phyloP scores from a whole-genome alignment of 2,329 filamentous ascomycete genomes.

The Penicillium paneum region DNA sequence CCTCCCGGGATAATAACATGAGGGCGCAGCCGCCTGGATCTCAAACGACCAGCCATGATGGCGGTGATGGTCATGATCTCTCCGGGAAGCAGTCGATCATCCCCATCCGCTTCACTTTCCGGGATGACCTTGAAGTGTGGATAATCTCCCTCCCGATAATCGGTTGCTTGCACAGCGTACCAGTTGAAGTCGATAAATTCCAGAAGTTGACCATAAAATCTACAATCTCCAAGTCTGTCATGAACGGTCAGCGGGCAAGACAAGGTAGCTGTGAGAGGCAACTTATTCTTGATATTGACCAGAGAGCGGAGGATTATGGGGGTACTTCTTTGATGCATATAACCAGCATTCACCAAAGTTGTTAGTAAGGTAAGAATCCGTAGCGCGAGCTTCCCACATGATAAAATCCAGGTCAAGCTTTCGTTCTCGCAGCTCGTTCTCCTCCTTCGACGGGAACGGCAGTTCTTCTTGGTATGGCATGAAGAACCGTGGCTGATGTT shows the following conservation, averaged over 20 bases:
- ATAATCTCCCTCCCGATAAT: background rate
- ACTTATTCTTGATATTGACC: background rate
- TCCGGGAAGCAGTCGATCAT: background rate
- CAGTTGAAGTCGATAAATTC: background rate
- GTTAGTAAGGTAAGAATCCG: background rate
- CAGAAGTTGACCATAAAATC: background rate
- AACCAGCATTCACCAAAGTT: background rate
- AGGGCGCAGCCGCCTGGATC: background rate
- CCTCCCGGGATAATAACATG: background rate
- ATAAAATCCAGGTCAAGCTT: background rate
- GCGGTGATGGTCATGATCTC: background rate
- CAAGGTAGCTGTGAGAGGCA: background rate
- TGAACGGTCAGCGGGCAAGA: background rate
- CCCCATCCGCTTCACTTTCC: background rate
- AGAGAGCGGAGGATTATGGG: background rate
- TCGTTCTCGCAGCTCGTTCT: no score
- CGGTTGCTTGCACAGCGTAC: background rate
- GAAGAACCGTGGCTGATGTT: no score
- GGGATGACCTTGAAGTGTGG: background rate
- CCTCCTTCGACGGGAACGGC: no score
- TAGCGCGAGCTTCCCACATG: background rate
- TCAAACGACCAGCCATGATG: background rate
- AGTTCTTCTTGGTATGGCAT: no score
- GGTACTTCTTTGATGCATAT: background rate
- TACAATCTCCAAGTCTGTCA: background rate